These are phyloP conservation scores for Pyrus hybrid DNA, from an alignment of 331 rosid genomes.

Conservation along the genomic window DNA sequence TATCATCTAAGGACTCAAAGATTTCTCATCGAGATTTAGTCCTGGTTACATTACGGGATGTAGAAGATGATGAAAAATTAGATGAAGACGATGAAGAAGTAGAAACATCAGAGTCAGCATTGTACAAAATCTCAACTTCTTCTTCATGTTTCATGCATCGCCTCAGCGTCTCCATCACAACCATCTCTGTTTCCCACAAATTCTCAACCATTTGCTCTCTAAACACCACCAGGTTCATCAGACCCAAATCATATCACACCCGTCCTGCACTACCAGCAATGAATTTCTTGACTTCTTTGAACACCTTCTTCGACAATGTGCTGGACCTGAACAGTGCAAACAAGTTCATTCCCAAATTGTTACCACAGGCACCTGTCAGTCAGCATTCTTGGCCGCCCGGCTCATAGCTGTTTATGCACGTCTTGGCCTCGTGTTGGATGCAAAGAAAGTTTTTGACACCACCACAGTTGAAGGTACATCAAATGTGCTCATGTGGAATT, in stretches of 20 bases:
- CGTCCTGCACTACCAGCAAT: background rate
- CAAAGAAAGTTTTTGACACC: slow-evolving; percentile 40
- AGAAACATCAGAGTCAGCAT: too few relatives aligned
- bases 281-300: slow-evolving; percentile 40
- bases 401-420: slow-evolving; percentile 46
- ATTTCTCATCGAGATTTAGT: too few relatives aligned
- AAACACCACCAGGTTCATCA: background rate
- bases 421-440: slow-evolving; percentile 32
- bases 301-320: slow-evolving; percentile 30
- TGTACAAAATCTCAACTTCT: background rate
- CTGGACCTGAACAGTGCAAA: slow-evolving; percentile 30
- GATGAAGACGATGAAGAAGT: too few relatives aligned
- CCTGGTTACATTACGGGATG: too few relatives aligned
- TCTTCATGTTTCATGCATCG: slow-evolving; percentile 31
- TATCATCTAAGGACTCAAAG: too few relatives aligned
- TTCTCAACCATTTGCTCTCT: slow-evolving; percentile 10
- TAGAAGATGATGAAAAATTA: too few relatives aligned
- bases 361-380: slow-evolving; percentile 16
- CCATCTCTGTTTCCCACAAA: background rate
- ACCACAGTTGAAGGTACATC: slow-evolving; percentile 24
- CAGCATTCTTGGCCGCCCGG: slow-evolving; percentile 53
- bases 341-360: slow-evolving; percentile 49
- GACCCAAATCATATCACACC: slow-evolving; percentile 15
- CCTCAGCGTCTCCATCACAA: background rate
- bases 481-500: slow-evolving; percentile 55